These are phyloP conservation scores for Nigrospora osmanthi DNA, from an alignment of 2,329 filamentous ascomycete species.

Conservation along the genomic window DNA sequence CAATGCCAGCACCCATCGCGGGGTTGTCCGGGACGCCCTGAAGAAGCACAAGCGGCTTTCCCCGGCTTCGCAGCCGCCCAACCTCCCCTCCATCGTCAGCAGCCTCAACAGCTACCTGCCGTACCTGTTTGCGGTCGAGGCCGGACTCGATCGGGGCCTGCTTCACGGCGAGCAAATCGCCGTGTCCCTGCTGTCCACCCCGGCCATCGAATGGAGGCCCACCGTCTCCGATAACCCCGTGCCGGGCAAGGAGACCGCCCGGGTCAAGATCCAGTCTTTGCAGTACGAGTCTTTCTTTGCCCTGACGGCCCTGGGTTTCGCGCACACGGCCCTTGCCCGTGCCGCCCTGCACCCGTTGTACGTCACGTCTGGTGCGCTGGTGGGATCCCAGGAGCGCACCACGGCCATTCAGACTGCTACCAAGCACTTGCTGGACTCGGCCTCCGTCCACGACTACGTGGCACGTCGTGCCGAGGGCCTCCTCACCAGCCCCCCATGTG, in stretches of 20 bases:
- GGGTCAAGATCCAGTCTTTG: constrained; percentile 64
- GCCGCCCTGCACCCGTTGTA: constrained; percentile 67
- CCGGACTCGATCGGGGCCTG: constrained; percentile 55
- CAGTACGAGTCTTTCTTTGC: constrained; percentile 80
- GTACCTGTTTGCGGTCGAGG: constrained; percentile 71
- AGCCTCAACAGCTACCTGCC: constrained; percentile 73
- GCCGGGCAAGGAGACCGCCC: constrained; percentile 54
- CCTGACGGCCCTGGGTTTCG: constrained; percentile 68
- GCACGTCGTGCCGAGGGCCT: constrained; percentile 44
- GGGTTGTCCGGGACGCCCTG: constrained; percentile 72
- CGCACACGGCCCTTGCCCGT: constrained; percentile 65
- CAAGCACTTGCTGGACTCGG: constrained; percentile 68
- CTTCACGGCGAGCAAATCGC: constrained; percentile 53
- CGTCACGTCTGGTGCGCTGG: constrained; percentile 51
- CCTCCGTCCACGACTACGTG: constrained; percentile 70
- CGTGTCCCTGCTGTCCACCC: constrained; percentile 52
- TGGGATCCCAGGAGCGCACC: constrained; percentile 58
- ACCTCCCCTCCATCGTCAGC: constrained; percentile 62
- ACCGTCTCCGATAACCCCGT: constrained; percentile 62
- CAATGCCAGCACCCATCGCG: constrained; percentile 73
- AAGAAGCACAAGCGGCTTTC: constrained; percentile 88
- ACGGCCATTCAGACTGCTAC: constrained; percentile 66
- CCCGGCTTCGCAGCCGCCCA: constrained; percentile 58
- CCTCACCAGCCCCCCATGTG: constrained; percentile 32
- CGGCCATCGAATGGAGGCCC: constrained; percentile 75